These are phyloP conservation scores for Yamadazyma kanchanaburiensis DNA, from an alignment of 1,139 yeast species.

Conservation along the genomic window DNA sequence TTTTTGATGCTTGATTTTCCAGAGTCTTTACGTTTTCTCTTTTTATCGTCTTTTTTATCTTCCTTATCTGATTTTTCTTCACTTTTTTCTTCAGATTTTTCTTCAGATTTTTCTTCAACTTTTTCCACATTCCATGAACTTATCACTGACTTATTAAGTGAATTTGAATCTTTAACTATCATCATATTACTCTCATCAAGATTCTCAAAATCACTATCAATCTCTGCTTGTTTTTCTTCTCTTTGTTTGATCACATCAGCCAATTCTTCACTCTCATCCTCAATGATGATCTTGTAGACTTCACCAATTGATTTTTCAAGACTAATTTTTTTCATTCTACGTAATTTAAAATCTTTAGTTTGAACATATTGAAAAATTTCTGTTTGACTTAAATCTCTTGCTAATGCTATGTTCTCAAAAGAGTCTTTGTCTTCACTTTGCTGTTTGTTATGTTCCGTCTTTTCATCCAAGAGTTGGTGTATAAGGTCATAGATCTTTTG, in stretches of 20 bases:
- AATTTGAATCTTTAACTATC: conserved; percentile 58
- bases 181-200: conserved; percentile 49
- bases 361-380: conserved; percentile 57
- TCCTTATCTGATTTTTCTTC: conserved; percentile 7
- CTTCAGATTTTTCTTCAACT: conserved; percentile 2
- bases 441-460: conserved; percentile 42
- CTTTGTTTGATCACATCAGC: conserved; percentile 29
- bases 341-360: conserved; percentile 58
- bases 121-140: conserved; percentile 55
- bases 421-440: conserved; percentile 20
- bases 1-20: conserved; percentile 11
- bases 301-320: conserved; percentile 59
- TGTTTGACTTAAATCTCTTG: conserved; percentile 49
- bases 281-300: conserved; percentile 44
- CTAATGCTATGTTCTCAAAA: conserved; percentile 49
- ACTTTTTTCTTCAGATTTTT: conserved; percentile 11
- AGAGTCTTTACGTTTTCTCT: conserved; percentile 28
- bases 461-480: conserved; percentile 49
- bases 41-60: conserved; percentile 16
- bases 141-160: conserved; percentile 73
- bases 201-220: conserved; percentile 36
- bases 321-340: conserved; percentile 56
- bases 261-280: conserved; percentile 42
- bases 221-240: conserved; percentile 20
- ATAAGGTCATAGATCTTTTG: conserved; percentile 49